Base-by-base conservation (phyloP, 768 basidiomycete genomes). In the Calocybe indica region DNA sequence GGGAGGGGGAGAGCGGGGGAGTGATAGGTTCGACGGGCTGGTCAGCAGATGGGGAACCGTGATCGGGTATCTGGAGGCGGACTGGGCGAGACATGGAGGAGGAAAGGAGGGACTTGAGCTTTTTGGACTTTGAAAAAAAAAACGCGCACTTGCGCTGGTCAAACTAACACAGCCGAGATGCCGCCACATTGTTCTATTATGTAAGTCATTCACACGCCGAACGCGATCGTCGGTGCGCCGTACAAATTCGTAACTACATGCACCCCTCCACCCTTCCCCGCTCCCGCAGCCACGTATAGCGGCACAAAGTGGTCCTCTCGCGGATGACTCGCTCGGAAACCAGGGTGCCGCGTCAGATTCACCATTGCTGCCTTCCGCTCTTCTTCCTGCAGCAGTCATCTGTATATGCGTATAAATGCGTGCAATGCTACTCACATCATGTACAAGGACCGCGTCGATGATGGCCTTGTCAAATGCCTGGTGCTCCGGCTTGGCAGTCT, bases 301-400 rank as follows among this genome's bases (percentile, higher is more conserved):
- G 90, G 89, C 11, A 91, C 70, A 56, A 92, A 88, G 58, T 92
- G 89, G 29, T 93, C 90, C 52, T 82, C 81, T 2, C 84, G 73
- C 1, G 88, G 90, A 55, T 93, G 86, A 28, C 82, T 77, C 0
- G 69, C 57, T 4, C 81, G 74, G 72, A 87, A 92, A 7, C 76
- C 76, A 4, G 68, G 63, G 54, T 90, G 86, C 37, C 66, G 64
- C 7, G 72, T 68, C 49, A 92, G 67, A 7, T 65, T 62, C 45
- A 79, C 48, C 66, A 90, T 60, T 5, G 77, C 80, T 46, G 73
- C 53, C 62, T 78, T 81, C 34, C 85, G 74, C 35, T 67, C 67
- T n/a, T 59, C 62, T 1, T 69, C 62, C 82, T 85, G 57, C 48
- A 33, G 46, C 42, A 41, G 39, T 52, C 31, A 44, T 30, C 31